Conservation (phyloP, 75 land plant genomes). For the Selaginella tamariscina region DNA sequence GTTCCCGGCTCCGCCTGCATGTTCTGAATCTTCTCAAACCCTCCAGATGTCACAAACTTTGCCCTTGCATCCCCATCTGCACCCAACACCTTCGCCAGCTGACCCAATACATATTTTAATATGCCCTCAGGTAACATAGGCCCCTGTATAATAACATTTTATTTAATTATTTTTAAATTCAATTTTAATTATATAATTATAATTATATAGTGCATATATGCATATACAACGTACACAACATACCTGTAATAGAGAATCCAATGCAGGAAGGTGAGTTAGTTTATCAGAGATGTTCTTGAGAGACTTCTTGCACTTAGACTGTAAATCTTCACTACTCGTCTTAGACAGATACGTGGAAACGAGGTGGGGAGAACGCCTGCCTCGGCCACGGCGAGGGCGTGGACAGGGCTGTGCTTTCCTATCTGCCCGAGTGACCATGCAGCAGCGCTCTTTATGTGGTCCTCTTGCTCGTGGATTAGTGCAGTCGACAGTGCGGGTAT, state of each 20-base stretch:
- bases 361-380: conserved; percentile 23
- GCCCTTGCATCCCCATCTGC: conserved; percentile 22
- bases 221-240: not conserved
- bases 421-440: conserved; percentile 34
- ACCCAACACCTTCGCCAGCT: conserved; percentile 23
- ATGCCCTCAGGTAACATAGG: conserved; percentile 23
- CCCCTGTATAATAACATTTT: conserved; percentile 17
- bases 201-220: not conserved
- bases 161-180: not conserved
- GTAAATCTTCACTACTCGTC: conserved; percentile 24
- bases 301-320: conserved; percentile 19
- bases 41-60: conserved; percentile 29
- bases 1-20: conserved; percentile 14
- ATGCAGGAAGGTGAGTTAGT: conserved; percentile 20
- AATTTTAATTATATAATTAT: not conserved
- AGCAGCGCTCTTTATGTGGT: conserved; percentile 27
- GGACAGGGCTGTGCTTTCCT: conserved; percentile 21
- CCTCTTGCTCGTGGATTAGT: conserved; percentile 21
- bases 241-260: conserved; percentile 27
- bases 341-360: conserved; percentile 15
- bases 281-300: conserved; percentile 11
- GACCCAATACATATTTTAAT: conserved; percentile 14
- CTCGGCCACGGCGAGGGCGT: conserved; percentile 22
- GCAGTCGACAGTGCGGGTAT: conserved; percentile 19
- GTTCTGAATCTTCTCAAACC: conserved; percentile 26